phyloP scores from a whole-genome alignment of 139 green algal species.

The Ettlia oleoabundans region DNA sequence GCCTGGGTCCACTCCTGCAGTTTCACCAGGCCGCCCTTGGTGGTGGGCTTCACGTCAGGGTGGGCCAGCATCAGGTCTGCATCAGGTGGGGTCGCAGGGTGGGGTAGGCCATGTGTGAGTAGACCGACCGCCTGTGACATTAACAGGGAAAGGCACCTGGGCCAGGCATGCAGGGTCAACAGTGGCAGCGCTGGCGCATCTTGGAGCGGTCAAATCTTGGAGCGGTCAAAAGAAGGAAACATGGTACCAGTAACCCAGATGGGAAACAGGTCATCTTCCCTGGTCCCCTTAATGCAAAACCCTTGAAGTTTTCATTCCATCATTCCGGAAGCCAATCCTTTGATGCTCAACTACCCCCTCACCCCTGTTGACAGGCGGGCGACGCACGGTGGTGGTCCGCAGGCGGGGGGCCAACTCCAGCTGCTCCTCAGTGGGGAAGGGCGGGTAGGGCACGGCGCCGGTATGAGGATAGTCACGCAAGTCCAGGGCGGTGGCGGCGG shows the following conservation, averaged over 20 bases:
- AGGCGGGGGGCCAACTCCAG: slow-evolving; percentile 15
- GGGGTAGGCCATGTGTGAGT: no score
- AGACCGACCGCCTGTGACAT: no score
- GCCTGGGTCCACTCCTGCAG: background rate
- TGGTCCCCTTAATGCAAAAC: background rate
- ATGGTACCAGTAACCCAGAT: no score
- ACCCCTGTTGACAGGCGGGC: background rate
- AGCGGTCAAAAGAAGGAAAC: no score
- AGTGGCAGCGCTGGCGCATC: no score
- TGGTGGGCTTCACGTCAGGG: background rate
- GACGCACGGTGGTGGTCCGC: background rate
- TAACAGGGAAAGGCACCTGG: no score
- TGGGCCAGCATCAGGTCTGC: slow-evolving; percentile 15
- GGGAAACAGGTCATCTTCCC: no score
- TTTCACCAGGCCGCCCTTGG: background rate
- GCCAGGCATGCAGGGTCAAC: no score
- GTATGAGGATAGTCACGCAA: background rate
- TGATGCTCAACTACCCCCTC: background rate
- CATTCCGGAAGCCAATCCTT: background rate
- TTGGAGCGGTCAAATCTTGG: no score
- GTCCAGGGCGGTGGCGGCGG: background rate
- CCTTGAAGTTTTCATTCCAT: background rate
- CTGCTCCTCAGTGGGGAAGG: slow-evolving; percentile 15
- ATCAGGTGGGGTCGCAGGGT: background rate
- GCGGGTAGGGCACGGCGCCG: background rate